Evolutionary conservation across 192 early-diverging fungal genomes (phyloP).

Genomic region (Bifiguratus adelaidae): DNA sequence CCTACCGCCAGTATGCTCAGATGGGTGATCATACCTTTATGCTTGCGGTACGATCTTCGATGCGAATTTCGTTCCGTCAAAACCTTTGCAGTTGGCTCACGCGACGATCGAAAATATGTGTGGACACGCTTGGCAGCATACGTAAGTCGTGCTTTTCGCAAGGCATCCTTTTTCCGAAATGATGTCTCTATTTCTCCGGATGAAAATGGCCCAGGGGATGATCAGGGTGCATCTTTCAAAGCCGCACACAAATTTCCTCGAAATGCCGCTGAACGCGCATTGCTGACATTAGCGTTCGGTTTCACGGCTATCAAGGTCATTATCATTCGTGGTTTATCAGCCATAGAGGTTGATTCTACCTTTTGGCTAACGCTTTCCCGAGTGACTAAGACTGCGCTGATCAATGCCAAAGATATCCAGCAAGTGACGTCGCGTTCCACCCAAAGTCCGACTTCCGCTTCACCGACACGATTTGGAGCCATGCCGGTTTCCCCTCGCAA

Average conservation of each 20-base stretch:
- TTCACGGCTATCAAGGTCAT: constrained; percentile 42
- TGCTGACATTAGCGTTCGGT: constrained; percentile 23
- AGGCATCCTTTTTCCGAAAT: constrained; percentile 7
- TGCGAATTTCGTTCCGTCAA: constrained; percentile 2
- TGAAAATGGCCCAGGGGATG: neutral
- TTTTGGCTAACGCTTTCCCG: constrained; percentile 28
- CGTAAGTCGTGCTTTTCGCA: constrained; percentile 12
- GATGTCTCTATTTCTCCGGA: too few relatives aligned
- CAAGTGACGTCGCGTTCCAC: constrained; percentile 4
- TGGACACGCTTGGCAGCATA: constrained; percentile 13
- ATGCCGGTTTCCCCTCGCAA: neutral
- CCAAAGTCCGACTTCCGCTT: constrained; percentile 6
- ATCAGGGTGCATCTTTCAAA: neutral
- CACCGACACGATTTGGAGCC: neutral
- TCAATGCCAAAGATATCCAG: constrained; percentile 20
- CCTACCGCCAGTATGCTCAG: constrained; percentile 34
- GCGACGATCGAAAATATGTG: constrained; percentile 4
- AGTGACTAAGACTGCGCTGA: constrained; percentile 21
- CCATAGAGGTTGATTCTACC: constrained; percentile 25
- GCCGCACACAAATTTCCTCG: neutral
- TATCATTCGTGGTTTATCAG: constrained; percentile 32
- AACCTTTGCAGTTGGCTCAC: neutral
- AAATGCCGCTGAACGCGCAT: constrained; percentile 8
- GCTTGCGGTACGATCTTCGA: constrained; percentile 28
- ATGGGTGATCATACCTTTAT: constrained; percentile 35